phyloP scores from a whole-genome alignment of 768 basidiomycete species.

The Boletus vinaceobasis region DNA sequence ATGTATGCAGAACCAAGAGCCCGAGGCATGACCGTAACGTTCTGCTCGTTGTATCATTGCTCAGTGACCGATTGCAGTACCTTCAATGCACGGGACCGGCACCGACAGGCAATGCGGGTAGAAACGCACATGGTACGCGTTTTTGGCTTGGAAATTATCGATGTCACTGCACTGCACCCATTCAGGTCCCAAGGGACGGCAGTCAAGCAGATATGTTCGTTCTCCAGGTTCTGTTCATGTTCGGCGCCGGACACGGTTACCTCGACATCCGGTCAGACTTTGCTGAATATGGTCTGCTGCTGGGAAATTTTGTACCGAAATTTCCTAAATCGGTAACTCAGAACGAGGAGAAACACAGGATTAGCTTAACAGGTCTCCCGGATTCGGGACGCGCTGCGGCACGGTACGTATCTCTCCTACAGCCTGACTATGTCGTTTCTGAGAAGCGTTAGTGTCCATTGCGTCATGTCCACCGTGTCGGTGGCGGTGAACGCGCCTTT shows the following conservation, averaged over 20 bases:
- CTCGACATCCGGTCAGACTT: conserved; percentile 9
- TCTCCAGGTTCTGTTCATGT: background rate
- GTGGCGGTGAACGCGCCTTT: conserved; percentile 33
- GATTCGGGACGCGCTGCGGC: conserved; percentile 13
- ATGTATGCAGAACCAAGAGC: background rate
- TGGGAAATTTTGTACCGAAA: background rate
- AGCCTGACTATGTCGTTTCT: conserved; percentile 7
- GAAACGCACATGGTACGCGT: conserved; percentile 16
- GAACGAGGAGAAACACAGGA: conserved; percentile 22
- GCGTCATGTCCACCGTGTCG: conserved; percentile 25
- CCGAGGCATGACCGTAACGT: background rate
- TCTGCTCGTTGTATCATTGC: conserved; percentile 6
- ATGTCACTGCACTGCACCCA: conserved; percentile 23
- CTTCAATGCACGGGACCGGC: background rate
- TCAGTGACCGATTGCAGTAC: conserved; percentile 11
- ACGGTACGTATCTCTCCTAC: conserved; percentile 6
- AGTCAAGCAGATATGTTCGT: conserved; percentile 5
- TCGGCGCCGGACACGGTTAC: conserved; percentile 22
- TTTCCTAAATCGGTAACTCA: conserved; percentile 5
- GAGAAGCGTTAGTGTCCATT: conserved; percentile 9
- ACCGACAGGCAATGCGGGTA: conserved; percentile 17
- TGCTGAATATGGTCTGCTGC: background rate
- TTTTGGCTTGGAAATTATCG: conserved; percentile 5
- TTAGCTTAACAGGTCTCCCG: conserved; percentile 15
- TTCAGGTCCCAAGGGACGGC: conserved; percentile 4